Conservation (phyloP, 2,329 filamentous ascomycete species). For the Pseudogymnoascus sp. region DNA sequence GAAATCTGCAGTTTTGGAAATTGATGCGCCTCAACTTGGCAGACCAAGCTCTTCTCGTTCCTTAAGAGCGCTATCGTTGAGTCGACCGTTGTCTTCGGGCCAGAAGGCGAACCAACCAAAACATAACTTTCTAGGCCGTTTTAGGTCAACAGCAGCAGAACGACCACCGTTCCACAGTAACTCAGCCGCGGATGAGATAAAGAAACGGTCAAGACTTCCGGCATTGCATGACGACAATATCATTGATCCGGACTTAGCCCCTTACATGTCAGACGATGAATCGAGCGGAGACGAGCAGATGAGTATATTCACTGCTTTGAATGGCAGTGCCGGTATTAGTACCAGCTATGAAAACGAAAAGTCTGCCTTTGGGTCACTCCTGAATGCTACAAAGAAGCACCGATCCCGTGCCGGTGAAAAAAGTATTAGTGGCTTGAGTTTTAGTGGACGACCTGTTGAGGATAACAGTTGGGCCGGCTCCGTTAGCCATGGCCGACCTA, state of each 20-base stretch:
- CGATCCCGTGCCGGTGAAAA: slow-evolving; percentile 68
- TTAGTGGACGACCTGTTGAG: slow-evolving; percentile 59
- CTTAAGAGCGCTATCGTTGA: slow-evolving; percentile 63
- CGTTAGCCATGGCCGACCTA: slow-evolving; percentile 54
- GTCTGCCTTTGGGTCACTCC: slow-evolving; percentile 60
- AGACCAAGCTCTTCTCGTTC: slow-evolving; percentile 94
- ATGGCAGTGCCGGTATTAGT: slow-evolving; percentile 58
- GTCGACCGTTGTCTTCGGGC: slow-evolving; percentile 67
- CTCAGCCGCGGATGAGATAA: slow-evolving; percentile 57
- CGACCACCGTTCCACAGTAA: slow-evolving; percentile 82
- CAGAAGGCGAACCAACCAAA: slow-evolving; percentile 86
- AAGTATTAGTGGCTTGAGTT: slow-evolving; percentile 64
- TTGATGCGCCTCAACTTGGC: slow-evolving; percentile 74
- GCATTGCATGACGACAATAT: slow-evolving; percentile 99
- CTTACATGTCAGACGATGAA: slow-evolving; percentile 90
- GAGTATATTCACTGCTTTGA: slow-evolving; percentile 71
- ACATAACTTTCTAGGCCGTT: slow-evolving; percentile 71
- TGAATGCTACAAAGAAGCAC: slow-evolving; percentile 69
- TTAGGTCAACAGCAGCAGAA: slow-evolving; percentile 68
- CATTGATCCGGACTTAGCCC: slow-evolving; percentile 91
- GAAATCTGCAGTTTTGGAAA: slow-evolving; percentile 84
- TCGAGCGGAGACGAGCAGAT: slow-evolving; percentile 91
- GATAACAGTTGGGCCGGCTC: slow-evolving; percentile 52
- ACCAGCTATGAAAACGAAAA: slow-evolving; percentile 70
- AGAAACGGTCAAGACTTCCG: slow-evolving; percentile 62